Evolutionary conservation across 768 basidiomycete genomes (phyloP), one percentile per base, ranked within the genome.

Genomic region (Lyophyllum shimeji): DNA sequence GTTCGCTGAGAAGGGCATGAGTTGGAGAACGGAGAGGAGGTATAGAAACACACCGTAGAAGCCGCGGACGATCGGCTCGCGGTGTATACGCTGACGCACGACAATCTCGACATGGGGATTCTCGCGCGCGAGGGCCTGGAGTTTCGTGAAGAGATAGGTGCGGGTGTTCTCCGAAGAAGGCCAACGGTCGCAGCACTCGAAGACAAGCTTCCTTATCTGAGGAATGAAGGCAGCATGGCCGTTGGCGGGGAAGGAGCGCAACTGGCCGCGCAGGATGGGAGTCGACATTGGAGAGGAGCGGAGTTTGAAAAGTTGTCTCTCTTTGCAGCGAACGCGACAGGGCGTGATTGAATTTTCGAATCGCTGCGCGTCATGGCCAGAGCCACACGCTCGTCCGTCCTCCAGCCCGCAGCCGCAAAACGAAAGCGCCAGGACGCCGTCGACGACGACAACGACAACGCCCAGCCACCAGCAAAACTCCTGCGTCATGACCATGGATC

Each of bases 81-180:
- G 83, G 37, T 85, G 81, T 57, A 84, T 82, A 58, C 89, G 78
- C 71, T 90, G 85, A 67, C 81, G 84, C 46, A 95, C 84, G 46
- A 93, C 90, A 53, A 95, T 74, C 69, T 95, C 93, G 58, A 94
- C 88, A 65, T 91, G 87, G 0, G 93, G 90, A 69, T 94, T 85
- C 54, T 79, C 69, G 53, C 76, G 77, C 6, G 93, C 93, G 58
- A 94, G 73, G 15, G 72, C 60, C 64, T 85, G 80, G 53, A 91
- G 75, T 58, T 85, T 76, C 53, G 81, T 83, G 65, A 76, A 69
- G 65, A 96, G 72, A 69, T 82, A 95, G 24, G 76, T 80, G 63
- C 93, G 86, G 7, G 89, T 78, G 65, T 85, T 84, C 44, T 79
- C 71, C 0, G 90, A 93, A 3, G 90, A 86, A 1, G 88, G 83